Evolutionary conservation across 495 filamentous ascomycete species (phyloP).

Genomic region (Aspergillus heteromorphus): DNA sequence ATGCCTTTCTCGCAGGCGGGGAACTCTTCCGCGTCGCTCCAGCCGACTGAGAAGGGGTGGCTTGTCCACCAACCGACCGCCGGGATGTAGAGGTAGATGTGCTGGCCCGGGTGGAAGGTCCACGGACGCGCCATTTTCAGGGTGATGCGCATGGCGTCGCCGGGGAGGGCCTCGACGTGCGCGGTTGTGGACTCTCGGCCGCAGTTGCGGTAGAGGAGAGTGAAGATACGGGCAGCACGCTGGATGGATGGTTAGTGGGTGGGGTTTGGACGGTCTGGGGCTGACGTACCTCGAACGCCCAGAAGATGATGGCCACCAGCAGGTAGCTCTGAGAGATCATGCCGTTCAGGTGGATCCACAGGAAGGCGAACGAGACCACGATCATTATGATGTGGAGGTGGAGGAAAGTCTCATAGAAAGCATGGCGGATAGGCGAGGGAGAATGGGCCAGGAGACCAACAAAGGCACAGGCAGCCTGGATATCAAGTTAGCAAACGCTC

Average conservation of each 20-base stretch:
- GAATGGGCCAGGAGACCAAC: constrained; percentile 59
- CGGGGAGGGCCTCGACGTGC: constrained; percentile 68
- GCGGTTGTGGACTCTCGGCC: constrained; percentile 61
- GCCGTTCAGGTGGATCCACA: constrained; percentile 69
- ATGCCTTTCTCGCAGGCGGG: constrained; percentile 40
- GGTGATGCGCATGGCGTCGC: constrained; percentile 78
- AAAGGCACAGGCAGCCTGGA: constrained; percentile 41
- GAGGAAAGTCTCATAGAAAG: constrained; percentile 94
- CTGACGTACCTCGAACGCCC: constrained; percentile 61
- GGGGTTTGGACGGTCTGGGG: neutral
- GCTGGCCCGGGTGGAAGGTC: constrained; percentile 75
- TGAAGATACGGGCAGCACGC: constrained; percentile 60
- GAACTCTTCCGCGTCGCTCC: constrained; percentile 53
- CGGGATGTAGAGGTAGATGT: constrained; percentile 81
- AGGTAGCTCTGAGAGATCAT: constrained; percentile 63
- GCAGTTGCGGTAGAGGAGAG: constrained; percentile 67
- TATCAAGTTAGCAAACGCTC: constrained; percentile 9
- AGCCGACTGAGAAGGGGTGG: constrained; percentile 92
- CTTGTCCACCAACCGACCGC: constrained; percentile 73
- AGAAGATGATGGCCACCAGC: constrained; percentile 62
- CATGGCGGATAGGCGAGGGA: constrained; percentile 74
- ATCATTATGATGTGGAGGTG: constrained; percentile 72
- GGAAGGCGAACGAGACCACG: constrained; percentile 51
- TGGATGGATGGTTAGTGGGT: constrained; percentile 9
- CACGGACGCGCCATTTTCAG: constrained; percentile 72